These are phyloP conservation scores for Cladophialophora chaetospira DNA, from an alignment of 2,329 filamentous ascomycete genomes.

Conservation along the genomic window DNA sequence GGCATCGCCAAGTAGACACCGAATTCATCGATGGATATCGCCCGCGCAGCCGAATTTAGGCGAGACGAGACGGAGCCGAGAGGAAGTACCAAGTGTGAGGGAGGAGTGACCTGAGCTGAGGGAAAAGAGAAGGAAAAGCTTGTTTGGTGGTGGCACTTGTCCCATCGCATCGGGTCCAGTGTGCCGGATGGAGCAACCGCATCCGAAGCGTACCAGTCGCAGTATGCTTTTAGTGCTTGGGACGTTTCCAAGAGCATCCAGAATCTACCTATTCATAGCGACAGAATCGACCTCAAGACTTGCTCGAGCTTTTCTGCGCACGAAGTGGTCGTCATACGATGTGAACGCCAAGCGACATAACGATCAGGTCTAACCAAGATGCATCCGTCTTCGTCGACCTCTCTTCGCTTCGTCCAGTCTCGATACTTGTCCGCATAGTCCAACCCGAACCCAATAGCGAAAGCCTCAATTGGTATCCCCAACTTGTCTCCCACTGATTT, in stretches of 20 bases:
- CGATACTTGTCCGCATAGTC: slow-evolving; percentile 65
- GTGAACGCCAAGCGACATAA: slow-evolving; percentile 57
- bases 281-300: slow-evolving; percentile 32
- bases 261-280: too few relatives aligned
- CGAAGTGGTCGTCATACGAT: background rate
- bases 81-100: background rate
- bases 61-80: background rate
- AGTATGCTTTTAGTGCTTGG: too few relatives aligned
- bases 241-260: background rate
- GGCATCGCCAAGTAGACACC: too few relatives aligned
- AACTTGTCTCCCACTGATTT: slow-evolving; percentile 41
- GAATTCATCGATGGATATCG: too few relatives aligned
- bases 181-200: background rate
- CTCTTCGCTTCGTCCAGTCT: slow-evolving; percentile 58
- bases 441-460: slow-evolving; percentile 58
- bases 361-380: slow-evolving; percentile 62
- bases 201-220: background rate
- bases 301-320: slow-evolving; percentile 31
- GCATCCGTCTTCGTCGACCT: slow-evolving; percentile 59
- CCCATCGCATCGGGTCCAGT: background rate
- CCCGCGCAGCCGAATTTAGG: background rate
- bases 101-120: background rate
- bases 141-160: background rate
- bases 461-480: slow-evolving; percentile 51
- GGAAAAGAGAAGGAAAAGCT: background rate